Conservation (phyloP, 2,329 filamentous ascomycete genomes). For the Elsinoe arachidis region DNA sequence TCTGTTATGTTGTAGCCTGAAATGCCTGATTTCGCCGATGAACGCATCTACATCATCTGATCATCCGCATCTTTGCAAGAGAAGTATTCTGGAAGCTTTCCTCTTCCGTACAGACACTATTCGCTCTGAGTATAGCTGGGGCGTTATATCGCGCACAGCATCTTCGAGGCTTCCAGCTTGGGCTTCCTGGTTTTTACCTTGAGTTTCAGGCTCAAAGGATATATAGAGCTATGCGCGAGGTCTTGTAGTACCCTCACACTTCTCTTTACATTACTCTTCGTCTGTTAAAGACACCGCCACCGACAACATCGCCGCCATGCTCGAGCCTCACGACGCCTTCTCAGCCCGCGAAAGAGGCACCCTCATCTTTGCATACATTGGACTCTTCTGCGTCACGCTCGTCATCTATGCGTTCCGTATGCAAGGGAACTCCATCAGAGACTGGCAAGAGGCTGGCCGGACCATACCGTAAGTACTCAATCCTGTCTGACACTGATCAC, state of each 20-base stretch:
- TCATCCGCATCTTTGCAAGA: not conserved
- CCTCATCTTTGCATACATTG: not conserved
- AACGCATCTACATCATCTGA: not conserved
- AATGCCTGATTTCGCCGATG: not conserved
- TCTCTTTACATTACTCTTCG: too few species aligned
- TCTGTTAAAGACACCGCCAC: not conserved
- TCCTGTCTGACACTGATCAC: too few species aligned
- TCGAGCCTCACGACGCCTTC: not conserved
- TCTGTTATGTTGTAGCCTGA: not conserved
- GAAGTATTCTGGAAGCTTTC: constrained; percentile 2
- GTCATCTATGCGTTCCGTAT: not conserved
- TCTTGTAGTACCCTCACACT: too few species aligned
- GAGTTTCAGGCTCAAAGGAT: too few species aligned
- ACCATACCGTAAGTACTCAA: not conserved
- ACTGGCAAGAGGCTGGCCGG: not conserved
- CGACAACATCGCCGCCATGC: not conserved
- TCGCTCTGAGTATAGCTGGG: not conserved
- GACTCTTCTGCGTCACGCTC: not conserved
- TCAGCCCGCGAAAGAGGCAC: not conserved
- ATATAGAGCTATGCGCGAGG: too few species aligned
- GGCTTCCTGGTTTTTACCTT: too few species aligned
- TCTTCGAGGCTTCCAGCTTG: not conserved
- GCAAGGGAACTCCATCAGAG: not conserved
- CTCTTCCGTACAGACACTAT: not conserved
- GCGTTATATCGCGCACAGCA: not conserved